Conservation (phyloP, 257 asterid species). For the Pogostemon cablin region DNA sequence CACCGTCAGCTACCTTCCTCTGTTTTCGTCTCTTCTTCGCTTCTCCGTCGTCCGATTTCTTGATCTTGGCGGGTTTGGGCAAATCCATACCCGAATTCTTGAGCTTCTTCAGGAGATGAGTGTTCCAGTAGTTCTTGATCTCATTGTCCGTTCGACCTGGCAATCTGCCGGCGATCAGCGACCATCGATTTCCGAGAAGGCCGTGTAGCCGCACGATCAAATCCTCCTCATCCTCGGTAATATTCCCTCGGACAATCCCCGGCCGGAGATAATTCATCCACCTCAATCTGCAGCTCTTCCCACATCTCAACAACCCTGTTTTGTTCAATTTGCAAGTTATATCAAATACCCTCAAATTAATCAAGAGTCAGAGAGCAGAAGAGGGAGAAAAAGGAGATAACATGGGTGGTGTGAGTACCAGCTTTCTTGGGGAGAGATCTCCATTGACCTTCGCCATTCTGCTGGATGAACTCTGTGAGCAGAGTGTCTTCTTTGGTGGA, state of each 20-base stretch:
- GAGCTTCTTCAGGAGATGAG: conserved; percentile 56
- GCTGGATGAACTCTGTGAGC: conserved; percentile 37
- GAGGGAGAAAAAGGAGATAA: neutral
- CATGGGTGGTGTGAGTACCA: conserved; percentile 5
- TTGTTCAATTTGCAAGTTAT: neutral
- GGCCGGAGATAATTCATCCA: conserved; percentile 87
- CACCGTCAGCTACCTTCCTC: neutral
- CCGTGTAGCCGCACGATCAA: conserved; percentile 64
- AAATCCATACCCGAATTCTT: conserved; percentile 15
- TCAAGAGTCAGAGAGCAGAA: neutral
- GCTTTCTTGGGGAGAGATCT: conserved; percentile 51
- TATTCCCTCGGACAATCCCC: conserved; percentile 73
- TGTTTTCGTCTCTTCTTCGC: conserved; percentile 1
- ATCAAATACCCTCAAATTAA: no score
- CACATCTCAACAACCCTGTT: conserved; percentile 69
- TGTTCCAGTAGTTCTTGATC: conserved; percentile 78
- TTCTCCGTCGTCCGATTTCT: neutral
- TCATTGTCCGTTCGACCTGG: conserved; percentile 88
- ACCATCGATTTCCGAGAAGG: conserved; percentile 80
- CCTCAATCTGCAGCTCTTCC: conserved; percentile 77
- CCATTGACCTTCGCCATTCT: conserved; percentile 52
- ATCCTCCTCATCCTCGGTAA: conserved; percentile 68
- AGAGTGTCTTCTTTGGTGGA: conserved; percentile 43
- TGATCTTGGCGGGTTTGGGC: neutral
- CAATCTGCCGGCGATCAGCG: conserved; percentile 72